A percentile compares a stretch with the other conserved stretches of the same genome.
Conservation (phyloP, 345 rosid species). For the Eucalyptus melliodora region DNA sequence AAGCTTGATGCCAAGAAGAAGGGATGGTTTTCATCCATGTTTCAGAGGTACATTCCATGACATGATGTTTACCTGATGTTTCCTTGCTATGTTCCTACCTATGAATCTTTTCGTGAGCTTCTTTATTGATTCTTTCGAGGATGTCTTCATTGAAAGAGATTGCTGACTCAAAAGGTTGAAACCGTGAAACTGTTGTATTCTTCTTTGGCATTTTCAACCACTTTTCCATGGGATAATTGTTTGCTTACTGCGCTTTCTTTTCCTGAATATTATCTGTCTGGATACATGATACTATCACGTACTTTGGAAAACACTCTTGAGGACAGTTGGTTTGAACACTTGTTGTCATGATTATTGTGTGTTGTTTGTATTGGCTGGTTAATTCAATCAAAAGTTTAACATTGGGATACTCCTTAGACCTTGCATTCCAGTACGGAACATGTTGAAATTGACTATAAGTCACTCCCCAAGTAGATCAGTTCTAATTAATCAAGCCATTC, state of each 20-base stretch:
- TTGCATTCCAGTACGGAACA: neutral
- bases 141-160: neutral
- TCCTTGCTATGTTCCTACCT: neutral
- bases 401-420: neutral
- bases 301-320: neutral
- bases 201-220: neutral
- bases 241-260: neutral
- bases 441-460: neutral
- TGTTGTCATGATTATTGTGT: neutral
- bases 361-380: neutral
- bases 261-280: neutral
- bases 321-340: neutral
- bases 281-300: neutral
- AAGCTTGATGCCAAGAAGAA: constrained; percentile 69
- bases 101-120: neutral
- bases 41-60: constrained; percentile 58
- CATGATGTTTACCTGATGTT: neutral
- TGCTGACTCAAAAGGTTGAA: neutral
- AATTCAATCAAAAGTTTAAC: neutral
- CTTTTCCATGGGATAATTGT: neutral
- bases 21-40: constrained; percentile 96
- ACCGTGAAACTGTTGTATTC: neutral
- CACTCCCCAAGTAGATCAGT: neutral
- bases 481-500: neutral
- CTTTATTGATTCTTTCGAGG: neutral